Percentiles rank a stretch among this genome's conserved stretches.
Evolutionary conservation across 1,284 basidiomycete species (phyloP).

Genomic region (Entoloma clypeatum): DNA sequence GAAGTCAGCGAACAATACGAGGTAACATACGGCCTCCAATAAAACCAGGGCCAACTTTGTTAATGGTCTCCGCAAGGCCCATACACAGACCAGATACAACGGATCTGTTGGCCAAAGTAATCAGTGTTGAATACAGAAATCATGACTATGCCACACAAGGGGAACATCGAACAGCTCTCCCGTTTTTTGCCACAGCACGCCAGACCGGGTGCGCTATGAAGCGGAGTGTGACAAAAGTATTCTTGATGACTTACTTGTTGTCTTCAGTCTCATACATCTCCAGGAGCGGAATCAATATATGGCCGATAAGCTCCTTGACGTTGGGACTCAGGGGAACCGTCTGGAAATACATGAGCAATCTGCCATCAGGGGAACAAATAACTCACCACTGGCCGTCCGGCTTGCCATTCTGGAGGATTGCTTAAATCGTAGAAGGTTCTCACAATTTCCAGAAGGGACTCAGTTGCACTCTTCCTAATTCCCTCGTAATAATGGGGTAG

Average conservation of each 20-base stretch:
- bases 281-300: conserved; percentile 74
- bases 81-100: conserved; percentile 87
- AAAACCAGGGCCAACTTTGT: conserved; percentile 86
- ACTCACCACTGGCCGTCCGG: conserved; percentile 66
- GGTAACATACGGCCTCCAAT: conserved; percentile 60
- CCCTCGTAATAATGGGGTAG: conserved; percentile 97
- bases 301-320: conserved; percentile 81
- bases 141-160: conserved; percentile 10
- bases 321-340: conserved; percentile 63
- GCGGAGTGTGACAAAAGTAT: too few species aligned
- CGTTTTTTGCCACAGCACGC: too few species aligned
- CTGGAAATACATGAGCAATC: conserved; percentile 22
- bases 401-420: conserved; percentile 77
- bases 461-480: conserved; percentile 91
- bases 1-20: conserved; percentile 3
- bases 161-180: too few species aligned
- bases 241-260: conserved; percentile 85
- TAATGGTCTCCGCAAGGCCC: conserved; percentile 86
- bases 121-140: conserved; percentile 6
- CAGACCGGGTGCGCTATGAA: too few species aligned
- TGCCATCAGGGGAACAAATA: conserved; percentile 8
- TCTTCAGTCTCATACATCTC: conserved; percentile 95
- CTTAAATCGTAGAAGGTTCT: conserved; percentile 92
- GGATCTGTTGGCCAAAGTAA: conserved; percentile 46
- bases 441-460: conserved; percentile 87